Percentiles rank a stretch among this genome's conserved stretches.
phyloP scores from a whole-genome alignment of 495 filamentous ascomycete species.

The Clohesyomyces aquaticus region DNA sequence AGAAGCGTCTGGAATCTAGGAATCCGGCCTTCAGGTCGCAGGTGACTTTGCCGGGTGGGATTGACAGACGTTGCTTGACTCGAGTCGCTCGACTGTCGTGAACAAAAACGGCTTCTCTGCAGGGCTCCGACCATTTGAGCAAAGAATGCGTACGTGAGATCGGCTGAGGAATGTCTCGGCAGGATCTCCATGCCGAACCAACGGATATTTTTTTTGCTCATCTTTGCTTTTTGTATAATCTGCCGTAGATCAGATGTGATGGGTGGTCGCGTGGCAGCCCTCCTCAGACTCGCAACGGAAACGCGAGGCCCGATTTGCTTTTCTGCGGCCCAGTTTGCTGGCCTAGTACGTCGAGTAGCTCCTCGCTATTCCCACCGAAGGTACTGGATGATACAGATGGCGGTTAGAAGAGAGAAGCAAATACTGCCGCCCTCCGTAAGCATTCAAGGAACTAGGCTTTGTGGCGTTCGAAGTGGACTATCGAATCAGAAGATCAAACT shows the following conservation, averaged over 20 bases:
- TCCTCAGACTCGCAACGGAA: not conserved
- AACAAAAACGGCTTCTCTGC: not conserved
- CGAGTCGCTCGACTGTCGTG: not conserved
- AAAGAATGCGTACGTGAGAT: not conserved
- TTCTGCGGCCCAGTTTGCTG: not conserved
- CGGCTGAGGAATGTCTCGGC: not conserved
- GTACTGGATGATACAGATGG: not conserved
- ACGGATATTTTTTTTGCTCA: conserved; percentile 1
- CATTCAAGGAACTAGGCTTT: conserved; percentile 2
- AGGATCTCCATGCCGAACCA: not conserved
- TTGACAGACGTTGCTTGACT: not conserved
- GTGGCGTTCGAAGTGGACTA: not conserved
- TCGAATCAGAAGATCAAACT: conserved; percentile 9
- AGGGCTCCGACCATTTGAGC: not conserved
- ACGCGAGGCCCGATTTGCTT: not conserved
- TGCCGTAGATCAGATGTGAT: not conserved
- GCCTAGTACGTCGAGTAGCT: not conserved
- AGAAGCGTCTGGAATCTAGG: not conserved
- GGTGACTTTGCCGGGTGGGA: not conserved
- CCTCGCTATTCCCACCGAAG: not conserved
- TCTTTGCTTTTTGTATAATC: not conserved
- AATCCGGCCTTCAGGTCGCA: not conserved
- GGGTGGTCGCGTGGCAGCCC: not conserved
- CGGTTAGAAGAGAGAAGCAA: conserved; percentile 2
- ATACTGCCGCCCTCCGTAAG: conserved; percentile 11